These are phyloP conservation scores for Calocybe gangraenosa DNA, from an alignment of 768 basidiomycete genomes.

Conservation along the genomic window DNA sequence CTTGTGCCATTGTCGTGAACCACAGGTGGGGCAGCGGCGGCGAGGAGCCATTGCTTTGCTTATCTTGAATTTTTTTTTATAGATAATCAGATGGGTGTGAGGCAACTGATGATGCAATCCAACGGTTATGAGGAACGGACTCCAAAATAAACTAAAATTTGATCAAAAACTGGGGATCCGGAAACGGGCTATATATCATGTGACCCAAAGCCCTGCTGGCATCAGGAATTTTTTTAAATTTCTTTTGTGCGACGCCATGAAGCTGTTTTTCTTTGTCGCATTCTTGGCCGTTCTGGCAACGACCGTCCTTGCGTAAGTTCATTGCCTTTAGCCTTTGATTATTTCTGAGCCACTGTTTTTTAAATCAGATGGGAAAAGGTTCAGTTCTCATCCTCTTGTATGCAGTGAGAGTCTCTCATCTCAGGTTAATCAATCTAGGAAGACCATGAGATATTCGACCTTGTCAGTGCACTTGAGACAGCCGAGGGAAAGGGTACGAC, in stretches of 20 bases:
- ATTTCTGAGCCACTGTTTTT: slow-evolving; percentile 4
- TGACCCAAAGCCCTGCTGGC: slow-evolving; percentile 10
- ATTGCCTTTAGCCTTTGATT: not conserved
- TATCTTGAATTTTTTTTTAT: not conserved
- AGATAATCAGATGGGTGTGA: not conserved
- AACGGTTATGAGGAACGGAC: no score
- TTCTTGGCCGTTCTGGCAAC: slow-evolving; percentile 51
- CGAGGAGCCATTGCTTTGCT: slow-evolving; percentile 48
- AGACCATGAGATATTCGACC: slow-evolving; percentile 95
- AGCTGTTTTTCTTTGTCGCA: slow-evolving; percentile 38
- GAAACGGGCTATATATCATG: no score
- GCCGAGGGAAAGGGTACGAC: slow-evolving; percentile 92
- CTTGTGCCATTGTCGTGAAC: slow-evolving; percentile 85
- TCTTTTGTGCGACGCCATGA: slow-evolving; percentile 36
- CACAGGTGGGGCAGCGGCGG: slow-evolving; percentile 70
- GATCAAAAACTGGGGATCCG: no score
- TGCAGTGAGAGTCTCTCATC: not conserved
- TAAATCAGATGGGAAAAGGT: slow-evolving; percentile 71
- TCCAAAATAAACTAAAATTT: no score
- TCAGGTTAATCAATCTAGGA: slow-evolving; percentile 46
- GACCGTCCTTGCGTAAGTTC: slow-evolving; percentile 55
- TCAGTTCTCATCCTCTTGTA: not conserved
- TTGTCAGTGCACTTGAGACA: slow-evolving; percentile 75
- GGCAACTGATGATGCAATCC: not conserved
- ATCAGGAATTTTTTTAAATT: not conserved